Percentiles rank a stretch among this genome's conserved stretches.
phyloP scores from a whole-genome alignment of 1,284 basidiomycete genomes.

The Xerocomus minutiporus region DNA sequence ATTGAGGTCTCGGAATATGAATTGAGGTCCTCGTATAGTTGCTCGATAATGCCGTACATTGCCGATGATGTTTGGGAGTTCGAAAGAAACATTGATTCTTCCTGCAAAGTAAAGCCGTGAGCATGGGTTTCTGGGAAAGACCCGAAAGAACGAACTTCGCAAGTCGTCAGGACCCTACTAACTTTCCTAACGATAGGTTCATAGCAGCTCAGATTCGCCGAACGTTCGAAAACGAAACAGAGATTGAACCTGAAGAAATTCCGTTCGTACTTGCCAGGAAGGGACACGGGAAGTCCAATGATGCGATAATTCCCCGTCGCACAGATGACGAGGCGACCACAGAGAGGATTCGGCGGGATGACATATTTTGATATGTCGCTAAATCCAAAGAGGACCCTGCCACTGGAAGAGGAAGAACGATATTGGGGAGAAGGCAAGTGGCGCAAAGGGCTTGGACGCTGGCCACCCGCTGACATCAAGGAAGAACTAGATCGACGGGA shows the following conservation, averaged over 20 bases:
- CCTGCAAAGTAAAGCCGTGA: slow-evolving; percentile 43
- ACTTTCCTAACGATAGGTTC: slow-evolving; percentile 96
- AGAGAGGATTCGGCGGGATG: slow-evolving; percentile 84
- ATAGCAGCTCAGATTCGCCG: slow-evolving; percentile 88
- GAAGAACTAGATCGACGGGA: slow-evolving; percentile 47
- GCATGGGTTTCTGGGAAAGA: background rate
- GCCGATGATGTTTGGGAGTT: slow-evolving; percentile 64
- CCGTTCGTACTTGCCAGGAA: slow-evolving; percentile 69
- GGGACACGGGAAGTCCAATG: slow-evolving; percentile 83
- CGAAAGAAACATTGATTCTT: slow-evolving; percentile 87
- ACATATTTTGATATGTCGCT: slow-evolving; percentile 90
- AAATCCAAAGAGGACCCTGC: slow-evolving; percentile 77
- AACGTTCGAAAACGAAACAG: slow-evolving; percentile 92
- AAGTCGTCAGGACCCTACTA: slow-evolving; percentile 78
- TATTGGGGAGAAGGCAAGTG: slow-evolving; percentile 47
- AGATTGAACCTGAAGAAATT: slow-evolving; percentile 94
- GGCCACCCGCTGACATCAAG: slow-evolving; percentile 41
- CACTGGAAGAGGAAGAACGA: slow-evolving; percentile 43
- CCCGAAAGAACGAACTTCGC: slow-evolving; percentile 68
- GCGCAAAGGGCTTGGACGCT: slow-evolving; percentile 39
- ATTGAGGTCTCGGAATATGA: slow-evolving; percentile 96
- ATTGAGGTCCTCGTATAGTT: slow-evolving; percentile 95
- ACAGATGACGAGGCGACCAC: slow-evolving; percentile 83
- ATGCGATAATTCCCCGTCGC: slow-evolving; percentile 73
- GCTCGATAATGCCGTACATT: slow-evolving; percentile 87